Evolutionary conservation across 108 stramenopile species (phyloP).

Genomic region (Nitzschia sp.): DNA sequence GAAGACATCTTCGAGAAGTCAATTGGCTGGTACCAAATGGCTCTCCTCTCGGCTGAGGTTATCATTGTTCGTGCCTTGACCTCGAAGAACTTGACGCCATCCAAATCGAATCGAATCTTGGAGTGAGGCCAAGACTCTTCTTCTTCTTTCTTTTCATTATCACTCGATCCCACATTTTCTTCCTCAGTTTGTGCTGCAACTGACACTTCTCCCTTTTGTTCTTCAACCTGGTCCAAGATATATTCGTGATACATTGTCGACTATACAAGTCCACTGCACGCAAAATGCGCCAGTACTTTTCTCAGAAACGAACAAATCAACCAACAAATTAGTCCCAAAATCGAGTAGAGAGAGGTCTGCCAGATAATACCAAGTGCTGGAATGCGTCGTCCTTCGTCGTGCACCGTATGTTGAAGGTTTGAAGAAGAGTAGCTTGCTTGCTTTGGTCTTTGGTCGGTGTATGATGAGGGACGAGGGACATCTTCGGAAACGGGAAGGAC

Average conservation of each 20-base stretch:
- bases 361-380: too few species aligned
- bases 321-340: too few species aligned
- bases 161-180: neutral
- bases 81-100: neutral
- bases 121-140: conserved; percentile 10
- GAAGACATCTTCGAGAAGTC: conserved; percentile 9
- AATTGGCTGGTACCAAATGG: conserved; percentile 2
- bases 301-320: too few species aligned
- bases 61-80: neutral
- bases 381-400: too few species aligned
- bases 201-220: neutral
- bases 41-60: neutral
- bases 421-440: too few species aligned
- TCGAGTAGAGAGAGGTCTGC: too few species aligned
- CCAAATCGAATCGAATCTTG: conserved; percentile 9
- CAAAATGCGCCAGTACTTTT: too few species aligned
- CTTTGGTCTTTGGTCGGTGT: too few species aligned
- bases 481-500: too few species aligned
- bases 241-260: conserved; percentile 10
- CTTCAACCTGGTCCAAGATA: conserved; percentile 1
- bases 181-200: neutral
- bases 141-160: neutral
- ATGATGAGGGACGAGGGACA: too few species aligned
- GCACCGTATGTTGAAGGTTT: too few species aligned
- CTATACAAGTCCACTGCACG: too few species aligned